These are phyloP conservation scores for Trichocomaceae sp. DNA, from an alignment of 2,329 filamentous ascomycete genomes.

Conservation along the genomic window DNA sequence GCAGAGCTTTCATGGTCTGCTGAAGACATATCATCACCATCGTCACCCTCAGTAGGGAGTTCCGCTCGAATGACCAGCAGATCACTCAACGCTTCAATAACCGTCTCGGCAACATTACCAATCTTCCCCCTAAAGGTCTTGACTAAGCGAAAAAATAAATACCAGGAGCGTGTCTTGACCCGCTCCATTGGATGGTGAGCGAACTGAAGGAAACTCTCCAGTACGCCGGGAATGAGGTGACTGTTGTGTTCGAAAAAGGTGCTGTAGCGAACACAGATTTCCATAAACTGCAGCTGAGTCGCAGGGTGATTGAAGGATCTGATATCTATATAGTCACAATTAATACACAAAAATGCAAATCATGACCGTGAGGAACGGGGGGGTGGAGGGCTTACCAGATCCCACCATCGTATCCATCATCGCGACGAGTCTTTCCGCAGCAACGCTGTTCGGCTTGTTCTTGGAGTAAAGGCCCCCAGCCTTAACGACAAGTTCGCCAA, in stretches of 20 bases:
- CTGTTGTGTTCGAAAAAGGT: constrained; percentile 84
- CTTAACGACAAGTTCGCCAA: constrained; percentile 87
- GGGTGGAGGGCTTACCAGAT: constrained; percentile 58
- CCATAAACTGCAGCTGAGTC: constrained; percentile 94
- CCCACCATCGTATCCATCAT: constrained; percentile 97
- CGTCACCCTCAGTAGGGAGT: constrained; percentile 65
- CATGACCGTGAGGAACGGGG: neutral
- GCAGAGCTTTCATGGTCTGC: constrained; percentile 84
- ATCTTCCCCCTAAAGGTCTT: constrained; percentile 79
- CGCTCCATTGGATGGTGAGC: constrained; percentile 83
- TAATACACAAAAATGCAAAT: constrained; percentile 11
- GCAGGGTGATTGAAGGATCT: constrained; percentile 82
- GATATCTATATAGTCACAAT: constrained; percentile 54
- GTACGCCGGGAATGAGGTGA: constrained; percentile 72
- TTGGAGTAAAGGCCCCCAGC: constrained; percentile 83
- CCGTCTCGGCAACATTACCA: constrained; percentile 80
- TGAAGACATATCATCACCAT: constrained; percentile 89
- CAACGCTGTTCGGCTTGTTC: constrained; percentile 69
- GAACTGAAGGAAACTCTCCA: constrained; percentile 85
- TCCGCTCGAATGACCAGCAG: constrained; percentile 87
- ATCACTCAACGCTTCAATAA: constrained; percentile 85
- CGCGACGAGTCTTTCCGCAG: constrained; percentile 71
- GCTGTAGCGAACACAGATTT: constrained; percentile 91
- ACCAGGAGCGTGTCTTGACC: constrained; percentile 89
- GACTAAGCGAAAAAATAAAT: constrained; percentile 87